A percentile compares a stretch with the other conserved stretches of the same genome.
These are phyloP conservation scores for Lactifluus piperatus DNA, from an alignment of 768 basidiomycete species.

Conservation along the genomic window DNA sequence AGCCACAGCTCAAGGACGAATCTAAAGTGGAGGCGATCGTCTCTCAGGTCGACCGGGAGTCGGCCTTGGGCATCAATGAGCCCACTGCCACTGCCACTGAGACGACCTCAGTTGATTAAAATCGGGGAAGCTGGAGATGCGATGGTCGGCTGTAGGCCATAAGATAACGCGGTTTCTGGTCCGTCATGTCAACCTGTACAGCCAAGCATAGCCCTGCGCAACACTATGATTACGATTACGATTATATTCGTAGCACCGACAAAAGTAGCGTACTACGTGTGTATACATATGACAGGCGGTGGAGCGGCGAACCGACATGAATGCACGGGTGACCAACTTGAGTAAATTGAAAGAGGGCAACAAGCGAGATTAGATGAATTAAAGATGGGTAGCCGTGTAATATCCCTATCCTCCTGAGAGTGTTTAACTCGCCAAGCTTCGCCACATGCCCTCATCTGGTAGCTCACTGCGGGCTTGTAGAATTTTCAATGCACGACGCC, in stretches of 20 bases:
- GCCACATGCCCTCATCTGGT: conserved; percentile 72
- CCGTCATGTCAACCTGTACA: no score
- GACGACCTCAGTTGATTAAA: conserved; percentile 9
- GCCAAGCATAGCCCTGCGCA: conserved; percentile 11
- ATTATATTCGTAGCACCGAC: conserved; percentile 8
- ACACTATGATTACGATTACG: not conserved
- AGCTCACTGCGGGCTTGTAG: conserved; percentile 59
- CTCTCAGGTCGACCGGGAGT: conserved; percentile 11
- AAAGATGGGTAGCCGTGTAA: conserved; percentile 19
- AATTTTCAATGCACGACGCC: conserved; percentile 57
- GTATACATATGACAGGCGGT: conserved; percentile 4
- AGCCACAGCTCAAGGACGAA: conserved; percentile 36
- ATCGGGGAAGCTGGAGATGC: not conserved
- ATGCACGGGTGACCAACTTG: conserved; percentile 5
- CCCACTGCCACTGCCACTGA: conserved; percentile 20
- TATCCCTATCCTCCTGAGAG: not conserved
- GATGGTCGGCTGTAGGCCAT: no score
- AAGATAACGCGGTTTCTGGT: no score
- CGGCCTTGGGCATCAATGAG: not conserved
- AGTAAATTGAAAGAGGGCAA: conserved; percentile 10
- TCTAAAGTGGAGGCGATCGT: conserved; percentile 38
- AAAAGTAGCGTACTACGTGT: conserved; percentile 9
- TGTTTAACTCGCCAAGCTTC: conserved; percentile 49
- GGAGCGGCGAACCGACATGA: not conserved
- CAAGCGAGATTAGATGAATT: conserved; percentile 28